Evolutionary conservation across 202 grass and related monocot species (phyloP), one percentile per base, ranked within the genome.

Genomic region (Carex arenaria): DNA sequence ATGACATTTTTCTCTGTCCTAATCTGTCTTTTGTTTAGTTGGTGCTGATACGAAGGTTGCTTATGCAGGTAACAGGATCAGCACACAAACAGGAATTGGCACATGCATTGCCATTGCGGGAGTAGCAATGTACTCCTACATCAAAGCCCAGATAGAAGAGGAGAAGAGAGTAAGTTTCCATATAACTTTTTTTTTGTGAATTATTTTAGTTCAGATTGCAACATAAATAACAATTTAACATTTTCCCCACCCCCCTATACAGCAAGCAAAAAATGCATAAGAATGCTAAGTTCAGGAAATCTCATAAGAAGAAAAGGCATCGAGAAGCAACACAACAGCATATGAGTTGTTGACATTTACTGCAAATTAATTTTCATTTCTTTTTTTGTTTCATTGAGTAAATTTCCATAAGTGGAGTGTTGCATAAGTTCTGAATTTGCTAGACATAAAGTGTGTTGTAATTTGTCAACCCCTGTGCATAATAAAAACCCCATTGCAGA

Each of bases 81-180:
- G 83, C 83, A 95, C 89, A 67, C 96, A 99, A 80, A 99, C 96
- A 81, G 96, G 91, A 80, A 99, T 99, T 55, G 96, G 96, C 1
- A 99, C 96, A 31, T 30, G 53, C 74, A 85, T 99, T 90, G 96
- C 96, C 43, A 99, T 99, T 89, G 91, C 72, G 69, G 96, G 96
- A 80, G 96, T 99, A 78, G 93, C 96, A 40, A 32, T 86, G 3
- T 99, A 99, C 86, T 99, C 96, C 38, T 99, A 90, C 86, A 99
- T 99, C 61, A 99, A 99, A 78, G 96, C 96, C 61, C 84, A 92
- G 85, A 95, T 99, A 18, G 93, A 99, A 87, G 96, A 99, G 81
- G 96, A 95, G 79, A 99, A 95, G 85, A 95, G 89, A 82, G 96
- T 99, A 89, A 89, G 91, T 87, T 74, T 87, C 60, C 87, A 55